These are phyloP conservation scores for Populus ilicifolia DNA, from an alignment of 345 rosid genomes.

Conservation along the genomic window DNA sequence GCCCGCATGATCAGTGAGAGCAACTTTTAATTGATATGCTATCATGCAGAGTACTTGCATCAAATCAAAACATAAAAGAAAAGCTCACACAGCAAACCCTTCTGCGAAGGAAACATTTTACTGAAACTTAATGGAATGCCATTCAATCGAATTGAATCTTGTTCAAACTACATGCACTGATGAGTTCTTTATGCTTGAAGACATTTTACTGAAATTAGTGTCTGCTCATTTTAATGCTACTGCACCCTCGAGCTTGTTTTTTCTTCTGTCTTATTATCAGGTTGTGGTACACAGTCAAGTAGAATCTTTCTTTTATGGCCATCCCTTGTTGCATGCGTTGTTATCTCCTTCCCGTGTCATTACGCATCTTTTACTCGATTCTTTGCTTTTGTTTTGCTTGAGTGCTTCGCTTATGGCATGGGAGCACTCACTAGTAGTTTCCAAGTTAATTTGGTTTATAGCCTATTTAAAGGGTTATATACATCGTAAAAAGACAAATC, in stretches of 20 bases:
- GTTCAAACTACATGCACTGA: not conserved
- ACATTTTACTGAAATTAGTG: not conserved
- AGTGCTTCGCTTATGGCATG: not conserved
- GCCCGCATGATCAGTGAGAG: not conserved
- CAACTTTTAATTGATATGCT: not conserved
- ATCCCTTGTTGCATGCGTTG: not conserved
- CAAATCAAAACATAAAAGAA: not conserved
- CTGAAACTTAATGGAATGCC: not conserved
- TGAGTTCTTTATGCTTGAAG: not conserved
- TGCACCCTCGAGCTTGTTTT: not conserved
- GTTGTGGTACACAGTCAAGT: not conserved
- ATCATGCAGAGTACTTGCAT: not conserved
- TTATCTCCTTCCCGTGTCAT: too few species aligned
- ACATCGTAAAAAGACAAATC: too few species aligned
- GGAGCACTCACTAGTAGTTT: not conserved
- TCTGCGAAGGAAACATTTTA: not conserved
- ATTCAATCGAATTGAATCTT: not conserved
- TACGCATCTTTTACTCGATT: not conserved
- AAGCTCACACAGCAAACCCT: slow-evolving; percentile 8
- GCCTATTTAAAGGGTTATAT: too few species aligned
- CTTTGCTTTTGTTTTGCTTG: not conserved
- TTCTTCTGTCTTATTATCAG: not conserved
- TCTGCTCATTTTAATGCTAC: not conserved
- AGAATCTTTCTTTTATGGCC: not conserved
- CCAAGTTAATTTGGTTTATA: too few species aligned